Conservation (phyloP, 305 asterid genomes). For the Fraxinus baroniana region DNA sequence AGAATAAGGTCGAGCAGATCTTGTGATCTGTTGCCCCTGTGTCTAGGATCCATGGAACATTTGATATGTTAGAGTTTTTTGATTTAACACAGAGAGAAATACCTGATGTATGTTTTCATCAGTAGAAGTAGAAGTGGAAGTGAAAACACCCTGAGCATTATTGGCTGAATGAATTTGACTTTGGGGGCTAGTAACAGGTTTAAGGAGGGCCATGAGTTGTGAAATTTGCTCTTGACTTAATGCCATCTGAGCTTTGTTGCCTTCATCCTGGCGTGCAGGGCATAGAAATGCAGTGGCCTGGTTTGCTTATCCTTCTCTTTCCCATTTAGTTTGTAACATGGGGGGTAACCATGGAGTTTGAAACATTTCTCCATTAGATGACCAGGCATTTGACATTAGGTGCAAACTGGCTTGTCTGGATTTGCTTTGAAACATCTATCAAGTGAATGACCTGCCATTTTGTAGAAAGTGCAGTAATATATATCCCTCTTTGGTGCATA, state of each 20-base stretch:
- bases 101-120: background rate
- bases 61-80: background rate
- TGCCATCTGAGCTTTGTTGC: background rate
- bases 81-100: too few species aligned
- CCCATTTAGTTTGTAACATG: too few species aligned
- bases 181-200: background rate
- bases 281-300: too few species aligned
- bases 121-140: background rate
- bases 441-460: too few species aligned
- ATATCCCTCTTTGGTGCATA: background rate
- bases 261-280: background rate
- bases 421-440: background rate
- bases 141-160: background rate
- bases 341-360: background rate
- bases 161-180: background rate
- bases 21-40: background rate
- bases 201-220: background rate
- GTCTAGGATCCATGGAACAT: background rate
- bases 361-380: background rate
- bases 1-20: background rate
- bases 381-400: background rate
- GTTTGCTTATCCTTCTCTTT: background rate
- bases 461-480: background rate
- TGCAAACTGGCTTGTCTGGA: background rate
- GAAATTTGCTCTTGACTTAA: background rate